Evolutionary conservation across 106 monocot species (phyloP).

Genomic region (Allium cepa): DNA sequence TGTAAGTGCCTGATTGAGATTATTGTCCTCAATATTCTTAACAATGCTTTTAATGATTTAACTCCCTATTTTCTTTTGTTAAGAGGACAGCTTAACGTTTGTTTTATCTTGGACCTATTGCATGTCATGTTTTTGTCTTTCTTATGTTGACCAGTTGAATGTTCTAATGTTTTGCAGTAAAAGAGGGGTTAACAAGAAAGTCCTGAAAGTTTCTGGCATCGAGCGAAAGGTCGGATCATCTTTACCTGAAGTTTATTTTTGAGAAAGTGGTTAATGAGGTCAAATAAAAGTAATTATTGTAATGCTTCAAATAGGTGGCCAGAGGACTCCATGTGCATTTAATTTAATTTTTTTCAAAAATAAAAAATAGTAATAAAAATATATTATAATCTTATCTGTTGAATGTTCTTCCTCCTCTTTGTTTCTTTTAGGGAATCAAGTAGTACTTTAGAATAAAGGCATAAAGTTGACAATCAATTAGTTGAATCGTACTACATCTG

Average conservation of each 20-base stretch:
- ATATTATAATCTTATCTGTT: too few relatives aligned
- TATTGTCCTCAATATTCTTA: too few relatives aligned
- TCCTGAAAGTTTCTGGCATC: constrained; percentile 69
- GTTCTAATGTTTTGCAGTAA: constrained; percentile 49
- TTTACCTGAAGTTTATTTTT: not conserved
- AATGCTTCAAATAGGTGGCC: not conserved
- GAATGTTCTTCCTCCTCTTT: too few relatives aligned
- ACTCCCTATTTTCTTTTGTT: too few relatives aligned
- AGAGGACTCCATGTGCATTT: not conserved
- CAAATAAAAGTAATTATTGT: not conserved
- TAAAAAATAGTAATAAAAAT: too few relatives aligned
- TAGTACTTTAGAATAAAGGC: too few relatives aligned
- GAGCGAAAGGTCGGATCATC: constrained; percentile 67
- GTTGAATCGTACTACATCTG: too few relatives aligned
- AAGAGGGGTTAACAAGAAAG: constrained; percentile 92
- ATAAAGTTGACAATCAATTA: too few relatives aligned
- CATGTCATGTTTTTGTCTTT: not conserved
- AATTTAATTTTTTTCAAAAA: too few relatives aligned
- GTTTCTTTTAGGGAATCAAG: too few relatives aligned
- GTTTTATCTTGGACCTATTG: not conserved
- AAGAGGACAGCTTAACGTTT: not conserved
- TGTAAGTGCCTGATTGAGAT: constrained; percentile 35
- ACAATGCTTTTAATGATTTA: too few relatives aligned
- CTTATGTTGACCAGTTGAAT: too few relatives aligned
- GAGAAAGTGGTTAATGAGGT: not conserved